A percentile compares a stretch with the other conserved stretches of the same genome.
phyloP scores from a whole-genome alignment of 805 yeast genomes.

The Candida anglica region DNA sequence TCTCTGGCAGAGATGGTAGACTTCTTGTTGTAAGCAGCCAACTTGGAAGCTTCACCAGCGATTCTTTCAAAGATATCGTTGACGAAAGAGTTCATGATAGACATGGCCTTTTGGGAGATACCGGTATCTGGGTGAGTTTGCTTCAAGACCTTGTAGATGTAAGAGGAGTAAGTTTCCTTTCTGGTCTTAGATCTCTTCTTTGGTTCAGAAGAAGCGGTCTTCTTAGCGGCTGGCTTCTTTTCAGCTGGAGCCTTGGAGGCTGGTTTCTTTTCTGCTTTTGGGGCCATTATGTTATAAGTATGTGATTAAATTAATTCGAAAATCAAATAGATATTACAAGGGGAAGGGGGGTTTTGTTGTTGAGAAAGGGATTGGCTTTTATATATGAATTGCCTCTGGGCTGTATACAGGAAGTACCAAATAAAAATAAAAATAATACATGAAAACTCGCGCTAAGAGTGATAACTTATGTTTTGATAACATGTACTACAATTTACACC shows the following conservation, averaged over 20 bases:
- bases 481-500: too few species aligned
- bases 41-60: slow-evolving; percentile 34
- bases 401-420: slow-evolving; percentile 1
- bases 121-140: slow-evolving; percentile 38
- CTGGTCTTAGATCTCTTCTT: slow-evolving; percentile 35
- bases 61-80: slow-evolving; percentile 36
- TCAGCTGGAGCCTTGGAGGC: slow-evolving; percentile 38
- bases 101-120: slow-evolving; percentile 37
- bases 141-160: slow-evolving; percentile 37
- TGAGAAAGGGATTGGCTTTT: slow-evolving; percentile 2
- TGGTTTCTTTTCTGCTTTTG: slow-evolving; percentile 37
- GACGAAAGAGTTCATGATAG: slow-evolving; percentile 36
- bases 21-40: slow-evolving; percentile 38
- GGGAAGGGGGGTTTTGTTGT: background rate
- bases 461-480: too few species aligned
- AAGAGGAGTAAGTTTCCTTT: slow-evolving; percentile 36
- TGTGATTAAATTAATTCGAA: background rate
- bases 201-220: slow-evolving; percentile 24
- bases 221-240: slow-evolving; percentile 37
- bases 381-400: slow-evolving; percentile 4
- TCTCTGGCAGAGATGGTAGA: slow-evolving; percentile 37
- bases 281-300: slow-evolving; percentile 22
- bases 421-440: background rate
- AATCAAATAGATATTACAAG: background rate
- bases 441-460: too few species aligned